Conservation (phyloP, 2,329 filamentous ascomycete genomes). For the Teratosphaeria zuluensis region DNA sequence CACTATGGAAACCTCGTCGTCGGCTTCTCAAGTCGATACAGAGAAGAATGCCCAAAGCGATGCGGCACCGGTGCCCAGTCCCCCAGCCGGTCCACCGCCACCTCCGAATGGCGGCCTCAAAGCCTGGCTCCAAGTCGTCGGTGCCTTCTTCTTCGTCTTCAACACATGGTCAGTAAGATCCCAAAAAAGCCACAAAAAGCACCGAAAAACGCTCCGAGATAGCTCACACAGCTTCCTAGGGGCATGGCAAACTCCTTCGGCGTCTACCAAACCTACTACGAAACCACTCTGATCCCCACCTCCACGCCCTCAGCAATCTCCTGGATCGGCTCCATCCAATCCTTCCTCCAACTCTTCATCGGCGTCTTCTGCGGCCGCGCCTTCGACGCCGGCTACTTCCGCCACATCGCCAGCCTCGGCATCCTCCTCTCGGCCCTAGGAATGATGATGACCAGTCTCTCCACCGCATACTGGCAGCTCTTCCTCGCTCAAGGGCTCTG, state of each 20-base stretch:
- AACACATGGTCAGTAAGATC: slow-evolving; percentile 30
- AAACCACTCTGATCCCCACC: slow-evolving; percentile 28
- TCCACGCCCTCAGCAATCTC: slow-evolving; percentile 35
- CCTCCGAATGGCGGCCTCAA: slow-evolving; percentile 33
- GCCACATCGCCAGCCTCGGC: slow-evolving; percentile 32
- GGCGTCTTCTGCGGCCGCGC: slow-evolving; percentile 38
- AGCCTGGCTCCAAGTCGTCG: slow-evolving; percentile 40
- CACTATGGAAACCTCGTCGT: not conserved
- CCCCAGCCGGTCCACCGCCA: not conserved
- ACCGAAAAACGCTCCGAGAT: too few species aligned
- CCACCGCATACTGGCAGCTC: slow-evolving; percentile 38
- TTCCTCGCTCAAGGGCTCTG: slow-evolving; percentile 41
- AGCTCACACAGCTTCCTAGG: not conserved
- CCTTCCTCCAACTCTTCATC: slow-evolving; percentile 36
- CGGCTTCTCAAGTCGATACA: not conserved
- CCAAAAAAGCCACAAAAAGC: not conserved
- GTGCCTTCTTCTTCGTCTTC: slow-evolving; percentile 38
- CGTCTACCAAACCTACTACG: slow-evolving; percentile 39
- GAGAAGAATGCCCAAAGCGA: not conserved
- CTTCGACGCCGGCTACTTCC: slow-evolving; percentile 40
- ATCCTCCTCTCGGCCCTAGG: slow-evolving; percentile 38
- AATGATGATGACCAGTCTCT: slow-evolving; percentile 41
- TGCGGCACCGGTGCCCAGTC: not conserved
- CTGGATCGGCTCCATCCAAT: slow-evolving; percentile 44
- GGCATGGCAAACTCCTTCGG: slow-evolving; percentile 7